These are phyloP conservation scores for Lactarius sp. DNA, from an alignment of 768 basidiomycete genomes.

Conservation along the genomic window DNA sequence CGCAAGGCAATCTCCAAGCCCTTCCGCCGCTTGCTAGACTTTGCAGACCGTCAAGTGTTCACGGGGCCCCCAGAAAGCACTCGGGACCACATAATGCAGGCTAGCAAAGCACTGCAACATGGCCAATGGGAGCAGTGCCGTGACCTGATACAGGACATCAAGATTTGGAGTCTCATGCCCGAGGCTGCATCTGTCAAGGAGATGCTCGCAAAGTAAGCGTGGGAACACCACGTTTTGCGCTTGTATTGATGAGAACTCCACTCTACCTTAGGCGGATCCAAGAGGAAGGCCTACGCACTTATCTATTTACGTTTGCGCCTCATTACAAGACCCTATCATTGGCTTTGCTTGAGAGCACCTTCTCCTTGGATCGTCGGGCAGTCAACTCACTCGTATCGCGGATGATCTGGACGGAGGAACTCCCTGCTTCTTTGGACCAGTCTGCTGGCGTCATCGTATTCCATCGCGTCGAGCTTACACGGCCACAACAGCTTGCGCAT, in stretches of 20 bases:
- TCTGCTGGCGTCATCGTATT: conserved; percentile 87
- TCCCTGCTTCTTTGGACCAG: conserved; percentile 90
- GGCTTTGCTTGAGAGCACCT: conserved; percentile 79
- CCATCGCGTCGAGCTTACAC: conserved; percentile 85
- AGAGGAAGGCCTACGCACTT: conserved; percentile 94
- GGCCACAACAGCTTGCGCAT: conserved; percentile 86
- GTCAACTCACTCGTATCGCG: conserved; percentile 92
- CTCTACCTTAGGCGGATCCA: conserved; percentile 77
- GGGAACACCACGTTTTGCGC: not conserved
- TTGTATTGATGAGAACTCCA: conserved; percentile 7
- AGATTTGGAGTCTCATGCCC: conserved; percentile 97
- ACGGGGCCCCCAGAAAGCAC: conserved; percentile 99
- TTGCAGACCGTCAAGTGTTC: conserved; percentile 96
- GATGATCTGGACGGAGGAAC: conserved; percentile 98
- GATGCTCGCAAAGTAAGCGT: conserved; percentile 82
- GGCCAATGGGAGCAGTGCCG: conserved; percentile 97
- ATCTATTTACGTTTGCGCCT: conserved; percentile 95
- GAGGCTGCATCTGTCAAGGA: conserved; percentile 84
- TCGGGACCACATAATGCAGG: conserved; percentile 98
- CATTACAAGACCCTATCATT: conserved; percentile 91
- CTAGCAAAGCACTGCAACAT: conserved; percentile 90
- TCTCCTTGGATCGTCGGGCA: conserved; percentile 71
- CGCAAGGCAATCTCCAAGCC: conserved; percentile 94
- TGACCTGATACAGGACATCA: conserved; percentile 92
- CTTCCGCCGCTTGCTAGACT: conserved; percentile 91